Evolutionary conservation across 768 basidiomycete genomes (phyloP), one percentile per base, ranked within the genome.

Genomic region (Rhodotorula graminis): DNA sequence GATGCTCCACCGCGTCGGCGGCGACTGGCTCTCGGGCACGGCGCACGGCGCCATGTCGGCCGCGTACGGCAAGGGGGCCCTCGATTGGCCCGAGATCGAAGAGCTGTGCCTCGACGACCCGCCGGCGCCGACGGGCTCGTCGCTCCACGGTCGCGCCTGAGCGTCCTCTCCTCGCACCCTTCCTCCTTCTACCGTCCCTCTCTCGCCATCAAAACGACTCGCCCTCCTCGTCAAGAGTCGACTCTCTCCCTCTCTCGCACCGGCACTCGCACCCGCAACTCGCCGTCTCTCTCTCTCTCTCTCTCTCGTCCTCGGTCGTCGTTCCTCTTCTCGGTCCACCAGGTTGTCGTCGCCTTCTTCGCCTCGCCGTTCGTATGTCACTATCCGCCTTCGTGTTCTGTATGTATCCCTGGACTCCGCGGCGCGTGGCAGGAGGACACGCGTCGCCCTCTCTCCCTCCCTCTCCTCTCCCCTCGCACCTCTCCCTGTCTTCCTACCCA

Each of bases 21-120:
- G 46, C 15, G 40, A 66, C 31, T 73, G 72, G 72, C 68, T 73
- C 50, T 25, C 50, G 25, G 18, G 57, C 18, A 0, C 61, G 6
- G 21, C 61, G 6, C 31, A 31, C 42, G 16, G 29, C 27, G 27
- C 37, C 37, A 37, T 37, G 37, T 37, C 37, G 37, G 37, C 12
- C 31, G 46, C 18, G 16, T 0, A 16, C 40, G 42, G 44, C 44
- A 63, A 65, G 57, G 6, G 52, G 19, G 55, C 47, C n/a, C 65
- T 73, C 68, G 65, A 70, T 19, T 73, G 72, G 72, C 58, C 66
- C 23, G 62, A 33, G 31, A 55, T 64, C 44, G 71, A 72, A 52
- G 63, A 72, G 42, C 67, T 72, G 59, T 27, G 59, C 19, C 66
- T 67, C 58, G 58, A 67, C 40, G 66, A 67, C 50, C 64, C 64